Percentiles rank a stretch among this genome's conserved stretches.
Evolutionary conservation across 2,329 filamentous ascomycete genomes (phyloP).

Genomic region (Colletotrichum scovillei): DNA sequence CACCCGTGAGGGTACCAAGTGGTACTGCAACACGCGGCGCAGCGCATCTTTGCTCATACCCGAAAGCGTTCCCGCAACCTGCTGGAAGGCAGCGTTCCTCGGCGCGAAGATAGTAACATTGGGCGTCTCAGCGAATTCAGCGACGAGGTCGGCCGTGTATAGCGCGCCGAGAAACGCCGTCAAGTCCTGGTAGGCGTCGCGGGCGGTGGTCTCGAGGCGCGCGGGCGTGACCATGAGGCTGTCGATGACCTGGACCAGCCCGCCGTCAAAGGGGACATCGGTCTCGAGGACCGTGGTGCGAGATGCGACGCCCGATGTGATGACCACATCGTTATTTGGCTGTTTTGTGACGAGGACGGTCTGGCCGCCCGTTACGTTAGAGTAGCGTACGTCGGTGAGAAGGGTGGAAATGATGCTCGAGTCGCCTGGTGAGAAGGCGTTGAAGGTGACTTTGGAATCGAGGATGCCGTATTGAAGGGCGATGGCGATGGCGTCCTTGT

Average conservation of each 20-base stretch:
- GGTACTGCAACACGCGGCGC: constrained; percentile 33
- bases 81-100: constrained; percentile 32
- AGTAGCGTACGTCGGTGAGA: constrained; percentile 54
- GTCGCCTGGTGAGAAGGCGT: constrained; percentile 48
- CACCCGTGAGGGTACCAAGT: constrained; percentile 28
- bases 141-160: constrained; percentile 30
- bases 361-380: constrained; percentile 62
- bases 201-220: constrained; percentile 30
- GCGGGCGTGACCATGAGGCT: constrained; percentile 60
- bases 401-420: constrained; percentile 56
- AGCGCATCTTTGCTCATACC: constrained; percentile 18
- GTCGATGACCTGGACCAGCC: constrained; percentile 64
- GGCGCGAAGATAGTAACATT: constrained; percentile 36
- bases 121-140: constrained; percentile 30
- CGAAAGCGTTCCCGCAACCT: constrained; percentile 17
- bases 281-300: constrained; percentile 53
- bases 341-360: constrained; percentile 58
- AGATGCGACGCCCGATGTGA: constrained; percentile 48
- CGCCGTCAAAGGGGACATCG: constrained; percentile 60
- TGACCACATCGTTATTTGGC: constrained; percentile 44
- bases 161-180: constrained; percentile 35
- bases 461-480: constrained; percentile 72
- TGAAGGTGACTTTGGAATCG: constrained; percentile 57
- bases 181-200: constrained; percentile 33
- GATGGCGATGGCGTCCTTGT: constrained; percentile 55